Evolutionary conservation across 2,329 filamentous ascomycete genomes (phyloP), one percentile per base, ranked within the genome.

Genomic region (Aspergillus unguis): DNA sequence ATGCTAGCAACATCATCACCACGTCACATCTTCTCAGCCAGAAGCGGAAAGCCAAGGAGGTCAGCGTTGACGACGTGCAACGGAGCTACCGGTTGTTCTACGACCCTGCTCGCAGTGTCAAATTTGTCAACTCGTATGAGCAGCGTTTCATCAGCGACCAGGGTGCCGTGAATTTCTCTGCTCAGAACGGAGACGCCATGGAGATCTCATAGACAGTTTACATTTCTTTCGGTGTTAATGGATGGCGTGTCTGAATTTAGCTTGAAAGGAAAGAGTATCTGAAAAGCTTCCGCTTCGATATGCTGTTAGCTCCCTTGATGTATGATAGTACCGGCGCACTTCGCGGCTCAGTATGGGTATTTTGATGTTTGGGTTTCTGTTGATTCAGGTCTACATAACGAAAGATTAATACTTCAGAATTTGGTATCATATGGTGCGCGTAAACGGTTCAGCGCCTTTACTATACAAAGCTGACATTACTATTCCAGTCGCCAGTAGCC

Each of bases 1-100:
- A 99, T 70, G 92, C 92, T n/a, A 95, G 90, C 77, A 96, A 99
- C 70, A 85, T 99, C 51, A 96, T 99, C 73, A 95, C 89, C 25
- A 96, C 94, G 1, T 94, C 90, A 4, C 88, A 95, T 71, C 82
- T 99, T 41, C 81, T 97, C 45, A 85, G 85, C 57, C 85, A 88
- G 65, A 97, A 96, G 81, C 84, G 92, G 60, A 87, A 85, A 66
- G 86, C 87, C 11, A 90, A 89, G 72, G 86, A 92, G 65, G 89
- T 99, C 44, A 84, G 82, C 52, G 82, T 96, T 53, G 85, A 90
- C 51, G 94, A 99, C 67, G 92, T 99, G 9, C 88, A 96, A 77
- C 85, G 92, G 62, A 95, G 90, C 75, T 99, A 92, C 79, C 82
- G 86, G 67, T 82, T 99, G 44, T 99, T 99, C 76, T 96, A 92